Percentiles rank a stretch among this genome's conserved stretches.
These are phyloP conservation scores for Evansstolkia leycettana DNA, from an alignment of 495 filamentous ascomycete genomes.

Conservation along the genomic window DNA sequence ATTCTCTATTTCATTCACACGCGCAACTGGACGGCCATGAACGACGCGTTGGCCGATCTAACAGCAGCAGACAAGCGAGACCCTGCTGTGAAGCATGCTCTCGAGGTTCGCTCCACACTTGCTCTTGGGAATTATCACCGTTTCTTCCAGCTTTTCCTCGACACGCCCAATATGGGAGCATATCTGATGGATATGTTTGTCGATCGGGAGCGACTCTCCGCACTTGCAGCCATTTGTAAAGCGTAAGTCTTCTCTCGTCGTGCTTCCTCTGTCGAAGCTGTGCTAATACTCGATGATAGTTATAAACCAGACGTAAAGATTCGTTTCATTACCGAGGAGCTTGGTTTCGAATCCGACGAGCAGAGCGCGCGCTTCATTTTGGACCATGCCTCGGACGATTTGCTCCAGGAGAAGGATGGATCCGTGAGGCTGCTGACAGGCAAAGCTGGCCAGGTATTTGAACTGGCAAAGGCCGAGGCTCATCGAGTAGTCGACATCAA, in stretches of 20 bases:
- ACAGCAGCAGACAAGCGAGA: constrained; percentile 87
- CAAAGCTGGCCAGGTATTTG: constrained; percentile 64
- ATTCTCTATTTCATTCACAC: constrained; percentile 99
- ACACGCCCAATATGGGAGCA: constrained; percentile 92
- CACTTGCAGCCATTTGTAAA: constrained; percentile 82
- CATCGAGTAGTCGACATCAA: constrained; percentile 90
- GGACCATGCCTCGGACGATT: constrained; percentile 56
- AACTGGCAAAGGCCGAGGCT: constrained; percentile 53
- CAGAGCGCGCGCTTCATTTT: constrained; percentile 82
- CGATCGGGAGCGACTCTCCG: constrained; percentile 79
- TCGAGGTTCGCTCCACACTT: constrained; percentile 81
- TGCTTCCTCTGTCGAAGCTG: not conserved
- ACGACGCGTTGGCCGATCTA: constrained; percentile 95
- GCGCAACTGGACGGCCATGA: constrained; percentile 95
- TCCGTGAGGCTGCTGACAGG: constrained; percentile 60
- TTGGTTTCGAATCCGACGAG: constrained; percentile 87
- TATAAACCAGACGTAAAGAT: constrained; percentile 85
- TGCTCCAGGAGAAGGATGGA: constrained; percentile 69
- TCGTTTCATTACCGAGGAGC: constrained; percentile 87
- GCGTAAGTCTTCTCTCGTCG: constrained; percentile 52
- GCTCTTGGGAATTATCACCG: constrained; percentile 93
- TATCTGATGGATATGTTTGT: constrained; percentile 99
- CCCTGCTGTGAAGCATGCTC: constrained; percentile 74
- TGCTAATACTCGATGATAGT: constrained; percentile 39
- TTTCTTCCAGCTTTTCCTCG: constrained; percentile 90